These are phyloP conservation scores for Sphenostylis stenocarpa DNA, from an alignment of 306 rosid genomes.

Conservation along the genomic window DNA sequence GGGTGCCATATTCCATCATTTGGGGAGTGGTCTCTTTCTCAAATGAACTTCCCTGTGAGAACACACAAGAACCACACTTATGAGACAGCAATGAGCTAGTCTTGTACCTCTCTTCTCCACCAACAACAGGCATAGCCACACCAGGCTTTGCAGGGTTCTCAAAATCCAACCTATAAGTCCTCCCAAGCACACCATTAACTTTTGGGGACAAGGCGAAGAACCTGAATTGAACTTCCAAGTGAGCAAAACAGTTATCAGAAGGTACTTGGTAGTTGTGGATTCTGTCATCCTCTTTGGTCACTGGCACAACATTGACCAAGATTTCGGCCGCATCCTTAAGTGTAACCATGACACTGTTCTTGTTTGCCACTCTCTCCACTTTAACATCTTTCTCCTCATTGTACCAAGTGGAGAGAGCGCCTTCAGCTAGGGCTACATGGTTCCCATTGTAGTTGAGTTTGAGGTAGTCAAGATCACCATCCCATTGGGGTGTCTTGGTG, in stretches of 20 bases:
- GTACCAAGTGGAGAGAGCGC: constrained; percentile 37
- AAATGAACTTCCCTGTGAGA: constrained; percentile 13
- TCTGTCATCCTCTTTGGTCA: constrained; percentile 48
- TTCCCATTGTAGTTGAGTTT: constrained; percentile 33
- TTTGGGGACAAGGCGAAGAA: constrained; percentile 39
- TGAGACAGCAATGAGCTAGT: constrained; percentile 41
- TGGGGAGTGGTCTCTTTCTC: background rate
- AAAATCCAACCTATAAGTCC: constrained; percentile 45
- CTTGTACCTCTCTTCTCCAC: constrained; percentile 48
- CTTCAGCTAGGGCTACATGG: constrained; percentile 9
- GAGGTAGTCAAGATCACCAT: constrained; percentile 35
- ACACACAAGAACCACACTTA: constrained; percentile 39
- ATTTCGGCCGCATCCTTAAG: constrained; percentile 43
- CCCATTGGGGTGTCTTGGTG: constrained; percentile 35
- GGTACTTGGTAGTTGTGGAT: constrained; percentile 45
- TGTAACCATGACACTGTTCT: constrained; percentile 39
- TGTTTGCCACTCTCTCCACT: constrained; percentile 42
- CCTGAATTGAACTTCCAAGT: constrained; percentile 49
- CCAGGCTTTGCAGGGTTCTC: constrained; percentile 48
- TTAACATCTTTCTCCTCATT: constrained; percentile 20
- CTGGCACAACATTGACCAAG: constrained; percentile 46
- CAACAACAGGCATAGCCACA: constrained; percentile 53
- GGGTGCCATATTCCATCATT: constrained; percentile 29
- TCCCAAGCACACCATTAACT: constrained; percentile 52
- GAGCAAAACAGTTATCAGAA: constrained; percentile 45